phyloP scores from a whole-genome alignment of 495 filamentous ascomycete genomes.

The Pseudotulostoma volvatum region DNA sequence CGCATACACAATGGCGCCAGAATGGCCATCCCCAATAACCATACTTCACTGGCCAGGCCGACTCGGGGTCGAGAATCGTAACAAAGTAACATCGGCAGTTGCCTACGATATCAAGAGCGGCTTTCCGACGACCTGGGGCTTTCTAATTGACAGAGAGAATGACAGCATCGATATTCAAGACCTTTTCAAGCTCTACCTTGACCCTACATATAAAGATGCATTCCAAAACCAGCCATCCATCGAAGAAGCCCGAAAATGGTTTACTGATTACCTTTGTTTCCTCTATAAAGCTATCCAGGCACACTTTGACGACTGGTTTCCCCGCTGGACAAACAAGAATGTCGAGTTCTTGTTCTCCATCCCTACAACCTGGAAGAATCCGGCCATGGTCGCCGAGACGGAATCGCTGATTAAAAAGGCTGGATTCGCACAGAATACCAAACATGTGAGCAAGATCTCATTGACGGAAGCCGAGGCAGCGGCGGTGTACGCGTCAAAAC shows the following conservation, averaged over 20 bases:
- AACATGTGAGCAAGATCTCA: conserved; percentile 39
- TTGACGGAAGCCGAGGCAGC: conserved; percentile 55
- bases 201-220: conserved; percentile 24
- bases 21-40: conserved; percentile 32
- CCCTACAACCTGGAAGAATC: conserved; percentile 49
- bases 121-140: conserved; percentile 38
- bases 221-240: conserved; percentile 12
- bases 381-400: conserved; percentile 40
- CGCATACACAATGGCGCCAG: conserved; percentile 31
- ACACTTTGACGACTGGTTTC: conserved; percentile 25
- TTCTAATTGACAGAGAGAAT: conserved; percentile 33
- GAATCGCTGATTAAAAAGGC: conserved; percentile 30
- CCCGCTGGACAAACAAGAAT: conserved; percentile 28
- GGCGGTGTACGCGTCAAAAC: conserved; percentile 37
- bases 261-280: conserved; percentile 36
- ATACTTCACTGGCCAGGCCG: conserved; percentile 47
- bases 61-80: conserved; percentile 31
- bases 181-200: conserved; percentile 48
- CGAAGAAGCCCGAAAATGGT: conserved; percentile 36
- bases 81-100: conserved; percentile 44
- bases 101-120: conserved; percentile 28
- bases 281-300: conserved; percentile 39
- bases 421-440: conserved; percentile 30
- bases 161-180: conserved; percentile 24
- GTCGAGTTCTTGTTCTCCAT: conserved; percentile 53